phyloP scores from a whole-genome alignment of 768 basidiomycete genomes.

The Scleroderma bovista region DNA sequence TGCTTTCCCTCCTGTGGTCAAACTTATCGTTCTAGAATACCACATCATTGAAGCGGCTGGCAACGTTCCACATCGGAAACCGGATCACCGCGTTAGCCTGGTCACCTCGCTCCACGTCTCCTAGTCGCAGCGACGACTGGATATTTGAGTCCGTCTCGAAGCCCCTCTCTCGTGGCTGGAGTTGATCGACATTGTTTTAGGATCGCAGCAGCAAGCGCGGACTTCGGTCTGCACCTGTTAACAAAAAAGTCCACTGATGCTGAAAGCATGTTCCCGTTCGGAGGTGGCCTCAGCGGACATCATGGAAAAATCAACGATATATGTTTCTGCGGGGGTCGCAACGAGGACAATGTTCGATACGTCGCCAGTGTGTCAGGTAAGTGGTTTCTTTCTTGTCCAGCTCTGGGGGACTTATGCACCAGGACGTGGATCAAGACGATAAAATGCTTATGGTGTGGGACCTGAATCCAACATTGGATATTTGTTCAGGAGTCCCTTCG shows the following conservation, averaged over 20 bases:
- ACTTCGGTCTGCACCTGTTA: constrained; percentile 68
- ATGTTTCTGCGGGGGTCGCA: constrained; percentile 72
- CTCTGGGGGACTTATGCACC: constrained; percentile 4
- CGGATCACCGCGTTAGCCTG: constrained; percentile 73
- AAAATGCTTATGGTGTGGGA: constrained; percentile 87
- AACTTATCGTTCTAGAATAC: constrained; percentile 30
- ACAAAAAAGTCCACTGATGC: constrained; percentile 44
- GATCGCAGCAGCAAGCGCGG: constrained; percentile 59
- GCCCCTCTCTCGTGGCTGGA: not conserved
- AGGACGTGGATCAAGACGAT: constrained; percentile 48
- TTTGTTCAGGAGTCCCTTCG: constrained; percentile 33
- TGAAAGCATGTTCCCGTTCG: constrained; percentile 64
- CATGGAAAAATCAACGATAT: constrained; percentile 76
- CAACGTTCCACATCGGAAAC: constrained; percentile 69
- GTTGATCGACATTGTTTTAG: constrained; percentile 33
- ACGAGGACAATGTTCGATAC: constrained; percentile 63
- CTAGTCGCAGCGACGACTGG: constrained; percentile 62
- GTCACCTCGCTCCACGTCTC: constrained; percentile 67
- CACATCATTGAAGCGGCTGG: constrained; percentile 45
- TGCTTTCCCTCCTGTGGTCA: constrained; percentile 2
- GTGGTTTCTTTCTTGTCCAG: constrained; percentile 1
- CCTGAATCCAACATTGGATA: constrained; percentile 52
- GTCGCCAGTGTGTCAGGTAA: constrained; percentile 77
- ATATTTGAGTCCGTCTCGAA: constrained; percentile 54
- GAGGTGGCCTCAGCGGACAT: constrained; percentile 77